phyloP scores from a whole-genome alignment of 2,329 filamentous ascomycete species.

The Penicillium brevicompactum region DNA sequence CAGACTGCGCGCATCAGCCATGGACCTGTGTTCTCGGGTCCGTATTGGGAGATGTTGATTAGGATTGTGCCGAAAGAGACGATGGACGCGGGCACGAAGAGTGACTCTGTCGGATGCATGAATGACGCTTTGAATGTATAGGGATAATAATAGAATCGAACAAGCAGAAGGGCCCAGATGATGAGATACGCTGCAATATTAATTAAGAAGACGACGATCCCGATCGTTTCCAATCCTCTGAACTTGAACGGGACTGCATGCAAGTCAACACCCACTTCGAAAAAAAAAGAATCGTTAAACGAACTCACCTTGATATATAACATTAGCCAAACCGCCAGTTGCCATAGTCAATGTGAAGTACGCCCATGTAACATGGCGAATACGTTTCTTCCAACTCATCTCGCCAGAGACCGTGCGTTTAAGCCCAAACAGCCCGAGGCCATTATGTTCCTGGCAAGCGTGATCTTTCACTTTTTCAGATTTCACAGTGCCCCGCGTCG shows the following conservation, averaged over 20 bases:
- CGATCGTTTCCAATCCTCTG: constrained; percentile 60
- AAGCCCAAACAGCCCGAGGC: constrained; percentile 12
- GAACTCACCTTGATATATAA: constrained; percentile 56
- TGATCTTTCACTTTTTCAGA: constrained; percentile 2
- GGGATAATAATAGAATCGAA: constrained; percentile 70
- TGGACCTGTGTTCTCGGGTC: constrained; percentile 59
- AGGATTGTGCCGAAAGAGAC: constrained; percentile 75
- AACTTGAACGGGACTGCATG: constrained; percentile 54
- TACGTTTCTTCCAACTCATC: constrained; percentile 56
- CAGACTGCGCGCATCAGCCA: constrained; percentile 66
- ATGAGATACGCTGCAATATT: constrained; percentile 65
- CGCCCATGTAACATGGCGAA: constrained; percentile 71
- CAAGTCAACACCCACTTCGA: constrained; percentile 13
- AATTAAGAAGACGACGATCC: constrained; percentile 62
- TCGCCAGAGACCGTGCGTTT: constrained; percentile 22
- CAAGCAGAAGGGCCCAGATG: constrained; percentile 65
- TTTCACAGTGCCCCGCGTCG: constrained; percentile 20
- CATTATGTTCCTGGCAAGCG: constrained; percentile 16
- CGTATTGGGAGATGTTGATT: constrained; percentile 79
- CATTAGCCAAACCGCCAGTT: constrained; percentile 62
- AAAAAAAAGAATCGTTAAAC: neutral
- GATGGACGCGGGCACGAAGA: constrained; percentile 71
- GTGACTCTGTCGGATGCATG: constrained; percentile 73
- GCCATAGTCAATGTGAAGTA: constrained; percentile 75
- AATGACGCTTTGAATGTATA: constrained; percentile 72